These are phyloP conservation scores for Myriosclerotinia curreyana DNA, from an alignment of 2,329 filamentous ascomycete genomes.

Conservation along the genomic window DNA sequence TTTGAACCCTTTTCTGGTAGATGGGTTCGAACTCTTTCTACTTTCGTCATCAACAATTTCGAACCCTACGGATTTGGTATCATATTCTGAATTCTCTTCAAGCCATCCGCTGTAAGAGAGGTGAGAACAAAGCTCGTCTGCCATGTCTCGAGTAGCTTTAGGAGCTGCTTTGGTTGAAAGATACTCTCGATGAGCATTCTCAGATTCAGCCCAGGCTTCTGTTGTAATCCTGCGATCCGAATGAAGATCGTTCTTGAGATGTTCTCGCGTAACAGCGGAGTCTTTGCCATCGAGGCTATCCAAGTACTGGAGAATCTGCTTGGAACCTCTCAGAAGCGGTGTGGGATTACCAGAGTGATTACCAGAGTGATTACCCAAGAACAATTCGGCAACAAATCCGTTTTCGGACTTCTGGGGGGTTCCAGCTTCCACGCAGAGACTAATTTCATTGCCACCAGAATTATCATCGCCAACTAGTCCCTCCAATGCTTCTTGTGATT, in stretches of 20 bases:
- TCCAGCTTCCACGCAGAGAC: constrained; percentile 16
- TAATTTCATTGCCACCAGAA: constrained; percentile 9
- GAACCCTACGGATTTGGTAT: background rate
- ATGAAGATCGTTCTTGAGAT: background rate
- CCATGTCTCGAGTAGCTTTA: background rate
- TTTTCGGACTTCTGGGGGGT: constrained; percentile 9
- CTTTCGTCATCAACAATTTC: constrained; percentile 2
- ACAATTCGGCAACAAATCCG: constrained; percentile 5
- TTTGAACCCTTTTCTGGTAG: background rate
- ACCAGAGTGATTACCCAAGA: too few relatives aligned
- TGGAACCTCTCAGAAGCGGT: constrained; percentile 17
- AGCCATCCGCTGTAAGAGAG: background rate
- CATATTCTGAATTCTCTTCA: background rate
- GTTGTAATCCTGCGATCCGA: background rate
- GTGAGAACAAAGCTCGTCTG: background rate
- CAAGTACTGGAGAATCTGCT: constrained; percentile 18
- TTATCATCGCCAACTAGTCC: background rate
- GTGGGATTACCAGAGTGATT: background rate
- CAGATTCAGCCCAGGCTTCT: background rate
- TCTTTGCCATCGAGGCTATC: background rate
- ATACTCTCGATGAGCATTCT: background rate
- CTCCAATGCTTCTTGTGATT: constrained; percentile 5
- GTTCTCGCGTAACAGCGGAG: background rate
- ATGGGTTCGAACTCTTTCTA: background rate
- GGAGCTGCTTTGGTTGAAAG: background rate